phyloP scores from a whole-genome alignment of 2,329 filamentous ascomycete genomes.

The Apiospora koreana region DNA sequence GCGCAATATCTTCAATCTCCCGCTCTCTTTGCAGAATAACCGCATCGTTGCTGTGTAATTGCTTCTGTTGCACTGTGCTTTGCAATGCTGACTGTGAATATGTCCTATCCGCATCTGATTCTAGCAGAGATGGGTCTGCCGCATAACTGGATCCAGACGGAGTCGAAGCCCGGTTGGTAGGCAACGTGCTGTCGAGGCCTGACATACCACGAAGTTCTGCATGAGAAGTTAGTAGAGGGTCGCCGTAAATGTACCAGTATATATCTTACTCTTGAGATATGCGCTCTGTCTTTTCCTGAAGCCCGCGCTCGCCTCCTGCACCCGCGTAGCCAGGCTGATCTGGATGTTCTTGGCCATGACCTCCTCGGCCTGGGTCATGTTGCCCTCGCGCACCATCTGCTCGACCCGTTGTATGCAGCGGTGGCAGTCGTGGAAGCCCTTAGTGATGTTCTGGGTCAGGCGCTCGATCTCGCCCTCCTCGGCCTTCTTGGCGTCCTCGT shows the following conservation, averaged over 20 bases:
- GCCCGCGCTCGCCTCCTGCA: slow-evolving; percentile 87
- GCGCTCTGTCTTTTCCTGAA: slow-evolving; percentile 98
- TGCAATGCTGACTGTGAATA: slow-evolving; percentile 89
- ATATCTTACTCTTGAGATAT: slow-evolving; percentile 80
- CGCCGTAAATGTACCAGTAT: background rate
- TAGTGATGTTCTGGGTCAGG: slow-evolving; percentile 87
- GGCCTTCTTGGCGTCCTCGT: slow-evolving; percentile 82
- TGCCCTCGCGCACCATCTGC: slow-evolving; percentile 79
- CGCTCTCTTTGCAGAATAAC: slow-evolving; percentile 89
- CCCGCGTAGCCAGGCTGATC: slow-evolving; percentile 81
- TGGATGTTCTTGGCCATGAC: slow-evolving; percentile 97
- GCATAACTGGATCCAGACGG: slow-evolving; percentile 59
- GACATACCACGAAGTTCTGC: slow-evolving; percentile 75
- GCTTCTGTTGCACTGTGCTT: slow-evolving; percentile 63
- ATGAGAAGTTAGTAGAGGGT: background rate
- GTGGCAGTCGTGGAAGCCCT: slow-evolving; percentile 87
- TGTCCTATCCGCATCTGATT: slow-evolving; percentile 90
- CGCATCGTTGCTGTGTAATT: slow-evolving; percentile 74
- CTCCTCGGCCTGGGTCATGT: slow-evolving; percentile 81
- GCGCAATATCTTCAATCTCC: slow-evolving; percentile 96
- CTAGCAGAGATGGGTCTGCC: slow-evolving; percentile 81
- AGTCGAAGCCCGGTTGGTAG: slow-evolving; percentile 55
- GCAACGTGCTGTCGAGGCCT: slow-evolving; percentile 53
- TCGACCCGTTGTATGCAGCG: slow-evolving; percentile 86
- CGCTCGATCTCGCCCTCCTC: slow-evolving; percentile 91